Percentiles rank a stretch among this genome's conserved stretches.
Evolutionary conservation across 768 basidiomycete genomes (phyloP).

Genomic region (Suillus sp.): DNA sequence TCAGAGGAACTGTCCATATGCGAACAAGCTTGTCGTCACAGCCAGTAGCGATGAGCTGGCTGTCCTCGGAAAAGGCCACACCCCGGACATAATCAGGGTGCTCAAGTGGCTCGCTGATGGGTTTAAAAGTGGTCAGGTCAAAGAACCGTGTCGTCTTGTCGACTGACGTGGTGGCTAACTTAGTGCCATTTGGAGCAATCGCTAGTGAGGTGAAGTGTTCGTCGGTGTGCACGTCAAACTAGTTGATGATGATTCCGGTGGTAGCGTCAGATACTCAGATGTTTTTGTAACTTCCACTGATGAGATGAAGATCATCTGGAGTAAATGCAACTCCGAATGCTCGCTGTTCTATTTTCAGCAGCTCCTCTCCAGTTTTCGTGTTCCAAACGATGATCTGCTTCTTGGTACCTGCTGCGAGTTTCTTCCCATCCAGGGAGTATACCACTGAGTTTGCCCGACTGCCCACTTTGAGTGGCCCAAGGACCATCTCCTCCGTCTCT

Average conservation of each 20-base stretch:
- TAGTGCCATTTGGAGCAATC: background rate
- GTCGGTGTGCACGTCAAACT: background rate
- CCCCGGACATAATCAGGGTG: fast-evolving
- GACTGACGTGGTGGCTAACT: background rate
- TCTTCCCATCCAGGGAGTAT: background rate
- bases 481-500: background rate
- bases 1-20: background rate
- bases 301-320: background rate
- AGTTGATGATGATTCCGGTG: background rate
- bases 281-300: background rate
- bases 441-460: fast-evolving
- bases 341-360: background rate
- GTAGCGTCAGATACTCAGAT: background rate
- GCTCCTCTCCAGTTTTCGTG: background rate
- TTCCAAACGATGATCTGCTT: conserved; percentile 9
- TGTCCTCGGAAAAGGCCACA: background rate
- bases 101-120: background rate
- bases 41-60: background rate
- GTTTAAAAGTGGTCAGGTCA: background rate
- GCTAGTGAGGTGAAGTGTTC: fast-evolving
- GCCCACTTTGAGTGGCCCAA: background rate
- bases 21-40: background rate
- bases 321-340: background rate
- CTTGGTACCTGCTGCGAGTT: conserved; percentile 11
- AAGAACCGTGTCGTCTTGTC: background rate